A percentile compares a stretch with the other conserved stretches of the same genome.
phyloP scores from a whole-genome alignment of 129 eudicot genomes.

The Flaveria robusta region DNA sequence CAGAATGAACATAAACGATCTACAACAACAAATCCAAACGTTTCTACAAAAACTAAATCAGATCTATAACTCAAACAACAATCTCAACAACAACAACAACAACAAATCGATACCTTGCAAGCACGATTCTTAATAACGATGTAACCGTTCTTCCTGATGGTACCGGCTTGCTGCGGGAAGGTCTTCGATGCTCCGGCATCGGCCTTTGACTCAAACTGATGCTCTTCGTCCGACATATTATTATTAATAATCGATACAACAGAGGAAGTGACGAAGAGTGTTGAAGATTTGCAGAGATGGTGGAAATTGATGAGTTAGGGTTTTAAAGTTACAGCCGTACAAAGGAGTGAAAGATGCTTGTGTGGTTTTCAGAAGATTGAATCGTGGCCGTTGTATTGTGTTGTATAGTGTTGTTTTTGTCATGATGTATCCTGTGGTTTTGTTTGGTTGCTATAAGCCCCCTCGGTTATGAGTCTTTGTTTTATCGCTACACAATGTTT shows the following conservation, averaged over 20 bases:
- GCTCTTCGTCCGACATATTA: conserved; percentile 76
- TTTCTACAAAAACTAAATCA: not conserved
- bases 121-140: conserved; percentile 49
- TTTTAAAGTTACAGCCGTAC: conserved; percentile 33
- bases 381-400: not conserved
- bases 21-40: not conserved
- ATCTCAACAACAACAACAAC: not conserved
- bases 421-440: not conserved
- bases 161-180: conserved; percentile 53
- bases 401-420: not conserved
- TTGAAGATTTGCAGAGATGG: not conserved
- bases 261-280: conserved; percentile 30
- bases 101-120: conserved; percentile 47
- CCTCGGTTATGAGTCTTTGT: not conserved
- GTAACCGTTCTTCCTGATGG: conserved; percentile 50
- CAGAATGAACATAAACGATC: not conserved
- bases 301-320: conserved; percentile 25
- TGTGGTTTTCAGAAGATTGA: conserved; percentile 2
- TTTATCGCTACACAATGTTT: not conserved
- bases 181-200: conserved; percentile 68
- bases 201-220: conserved; percentile 69
- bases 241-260: not conserved
- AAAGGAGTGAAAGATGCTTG: not conserved
- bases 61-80: conserved; percentile 1
- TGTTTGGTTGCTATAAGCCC: conserved; percentile 4